Base-by-base conservation (phyloP, 2,329 filamentous ascomycete genomes). In the Penicillium sp. region DNA sequence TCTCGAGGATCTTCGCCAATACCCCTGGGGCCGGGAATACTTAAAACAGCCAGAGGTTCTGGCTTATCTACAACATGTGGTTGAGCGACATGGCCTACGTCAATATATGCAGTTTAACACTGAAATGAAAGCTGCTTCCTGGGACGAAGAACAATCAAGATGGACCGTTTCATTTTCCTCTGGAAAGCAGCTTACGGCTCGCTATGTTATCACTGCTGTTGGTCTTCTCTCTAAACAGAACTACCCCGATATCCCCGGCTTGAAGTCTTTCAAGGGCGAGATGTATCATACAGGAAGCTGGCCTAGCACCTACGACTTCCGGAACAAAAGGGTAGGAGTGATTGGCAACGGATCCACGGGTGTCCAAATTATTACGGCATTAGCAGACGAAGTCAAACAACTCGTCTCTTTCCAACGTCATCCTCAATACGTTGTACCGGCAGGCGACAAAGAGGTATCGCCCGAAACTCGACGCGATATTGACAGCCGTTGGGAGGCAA, bases 251-350 rank as follows among this genome's bases (percentile, higher is more conserved):
- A 69, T 79, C 14, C 65, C 70, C 0, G 77, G 76, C 0, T 44
- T 73, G 0, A 47, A 68, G 2, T 61, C 59, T n/a, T 81, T 76
- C 59, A 56, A 67, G 32, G 76, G 76, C 6, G 52, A 59, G 7
- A 58, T 77, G 6, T 61, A 76, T 16, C 76, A 80, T 49, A 72
- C 71, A 0, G 69, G 73, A 0, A 57, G 65, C 20, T 80, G 75
- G 74, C n/a, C n/a, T n/a, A 51, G 70, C 7, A 61, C 64, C 3
- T 55, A 72, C 4, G 61, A 72, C 15, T 51, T 74, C 8, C 49
- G 52, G 1, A 66, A 59, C 15, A 72, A 73, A 40, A 61, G 60
- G 4, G 73, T 77, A 6, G 67, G 68, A 3, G 56, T 78, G 6
- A 67, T 79, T 34, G 53, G 53, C 2, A 52, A 37, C 11, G 57